Base-by-base conservation (phyloP, 441 rosid genomes). In the Corymbia citriodora region DNA sequence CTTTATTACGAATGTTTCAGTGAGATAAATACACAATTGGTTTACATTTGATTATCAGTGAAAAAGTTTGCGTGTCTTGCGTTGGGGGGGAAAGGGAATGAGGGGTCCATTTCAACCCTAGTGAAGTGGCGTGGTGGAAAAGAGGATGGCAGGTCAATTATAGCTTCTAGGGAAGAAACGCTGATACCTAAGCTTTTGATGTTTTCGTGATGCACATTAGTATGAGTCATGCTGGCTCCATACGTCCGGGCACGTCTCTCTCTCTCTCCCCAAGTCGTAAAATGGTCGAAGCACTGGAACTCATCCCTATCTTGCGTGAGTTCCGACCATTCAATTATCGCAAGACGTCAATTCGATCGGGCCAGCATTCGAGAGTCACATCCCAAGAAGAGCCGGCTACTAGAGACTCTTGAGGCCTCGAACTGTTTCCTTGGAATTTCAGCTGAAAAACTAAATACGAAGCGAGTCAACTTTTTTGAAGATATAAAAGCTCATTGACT, bases 291-390 rank as follows among this genome's bases (percentile, higher is more conserved):
- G 83, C 9, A 7, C 83, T 3, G 2, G 10, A 33, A 72, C 82
- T 18, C 16, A 40, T 74, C 85, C 52, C 8, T 4, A 4, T 13
- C 18, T 17, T 1, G 6, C 1, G 0, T 6, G 5, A 79, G 17
- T 45, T 79, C 85, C 4, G 10, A 23, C n/a, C 52, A 23, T 79
- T 23, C 16, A 45, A 29, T 45, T 17, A 45, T 6, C 2, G 16
- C 7, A 13, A 79, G 52, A 45, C 0, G 18, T 45, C 6, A 0
- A 10, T 23, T 45, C 3, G 15, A 79, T 14, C 1, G 1, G n/a
- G n/a, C 2, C 2, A 3, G 15, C n/a, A 79, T 79, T 79, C 6
- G 10, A 79, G 52, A 63, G 17, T n/a, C 72, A 3, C 72, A 15
- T 63, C 33, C 1, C 4, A 18, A 29, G 72, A 63, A 40, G 45